Conservation (phyloP, 1,284 basidiomycete species). For the Sanghuangporus weigelae region DNA sequence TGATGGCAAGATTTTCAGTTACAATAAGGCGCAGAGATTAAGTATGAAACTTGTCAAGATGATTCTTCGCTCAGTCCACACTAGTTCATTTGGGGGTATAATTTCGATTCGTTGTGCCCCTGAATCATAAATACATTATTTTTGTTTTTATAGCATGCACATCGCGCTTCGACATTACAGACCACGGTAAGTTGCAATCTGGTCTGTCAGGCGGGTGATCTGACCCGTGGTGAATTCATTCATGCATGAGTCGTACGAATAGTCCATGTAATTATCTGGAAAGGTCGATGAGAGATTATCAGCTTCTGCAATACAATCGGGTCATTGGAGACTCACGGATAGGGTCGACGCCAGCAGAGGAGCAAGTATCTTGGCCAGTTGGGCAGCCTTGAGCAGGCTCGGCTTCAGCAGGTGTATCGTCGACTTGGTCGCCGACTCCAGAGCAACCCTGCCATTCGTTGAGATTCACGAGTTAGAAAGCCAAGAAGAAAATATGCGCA, state of each 20-base stretch:
- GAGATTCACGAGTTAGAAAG: neutral
- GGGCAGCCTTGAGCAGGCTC: slow-evolving; percentile 41
- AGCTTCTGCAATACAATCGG: neutral
- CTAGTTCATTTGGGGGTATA: too few relatives aligned
- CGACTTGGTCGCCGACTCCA: slow-evolving; percentile 36
- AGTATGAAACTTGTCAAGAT: too few relatives aligned
- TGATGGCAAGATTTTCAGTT: too few relatives aligned
- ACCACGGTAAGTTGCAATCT: neutral
- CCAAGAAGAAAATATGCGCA: neutral
- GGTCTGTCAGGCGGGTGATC: neutral
- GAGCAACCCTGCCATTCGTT: slow-evolving; percentile 30
- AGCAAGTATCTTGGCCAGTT: slow-evolving; percentile 42
- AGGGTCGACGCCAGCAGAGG: slow-evolving; percentile 36
- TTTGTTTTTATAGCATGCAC: neutral
- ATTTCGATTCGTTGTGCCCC: too few relatives aligned
- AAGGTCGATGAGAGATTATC: neutral
- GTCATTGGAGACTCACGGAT: slow-evolving; percentile 35
- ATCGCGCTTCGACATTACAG: neutral
- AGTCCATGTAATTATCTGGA: slow-evolving; percentile 41
- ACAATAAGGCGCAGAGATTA: too few relatives aligned
- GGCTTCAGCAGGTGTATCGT: slow-evolving; percentile 45
- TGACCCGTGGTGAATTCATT: slow-evolving; percentile 38
- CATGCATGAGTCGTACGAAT: slow-evolving; percentile 41
- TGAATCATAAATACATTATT: neutral
- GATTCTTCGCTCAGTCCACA: too few relatives aligned